Conservation (phyloP, 768 basidiomycete genomes). For the Boletellus ananiceps region DNA sequence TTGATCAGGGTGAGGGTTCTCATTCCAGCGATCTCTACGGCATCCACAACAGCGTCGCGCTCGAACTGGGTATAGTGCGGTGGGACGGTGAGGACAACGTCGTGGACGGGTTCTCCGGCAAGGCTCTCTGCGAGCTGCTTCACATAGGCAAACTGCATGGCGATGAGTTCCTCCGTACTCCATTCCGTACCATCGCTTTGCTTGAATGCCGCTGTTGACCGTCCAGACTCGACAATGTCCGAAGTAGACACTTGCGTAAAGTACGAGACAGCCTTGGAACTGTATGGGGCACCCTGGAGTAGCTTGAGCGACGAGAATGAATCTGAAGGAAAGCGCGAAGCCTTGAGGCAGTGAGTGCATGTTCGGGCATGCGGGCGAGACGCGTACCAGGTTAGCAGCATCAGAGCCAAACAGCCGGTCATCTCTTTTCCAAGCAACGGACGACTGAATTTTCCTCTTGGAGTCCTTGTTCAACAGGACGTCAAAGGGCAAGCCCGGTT, state of each 20-base stretch:
- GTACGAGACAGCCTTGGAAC: constrained; percentile 55
- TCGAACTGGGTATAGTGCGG: constrained; percentile 88
- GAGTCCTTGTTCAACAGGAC: constrained; percentile 95
- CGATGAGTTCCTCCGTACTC: constrained; percentile 86
- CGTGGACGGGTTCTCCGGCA: constrained; percentile 71
- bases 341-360: constrained; percentile 42
- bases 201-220: constrained; percentile 56
- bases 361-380: not conserved
- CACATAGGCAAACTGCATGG: constrained; percentile 90
- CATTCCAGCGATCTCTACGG: constrained; percentile 87
- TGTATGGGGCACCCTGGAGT: constrained; percentile 66
- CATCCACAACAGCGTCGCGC: constrained; percentile 87
- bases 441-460: constrained; percentile 89
- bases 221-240: constrained; percentile 48
- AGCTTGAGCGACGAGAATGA: constrained; percentile 84
- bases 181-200: constrained; percentile 65
- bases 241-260: constrained; percentile 53
- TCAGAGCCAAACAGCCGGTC: constrained; percentile 89
- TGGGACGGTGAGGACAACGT: constrained; percentile 88
- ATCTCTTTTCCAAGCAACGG: constrained; percentile 87
- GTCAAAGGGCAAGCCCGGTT: constrained; percentile 92
- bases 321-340: constrained; percentile 85
- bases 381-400: constrained; percentile 79
- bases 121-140: constrained; percentile 79
- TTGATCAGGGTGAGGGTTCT: constrained; percentile 80